phyloP scores from a whole-genome alignment of 352 stramenopile genomes.

The Phytophthora fragariaefolia region DNA sequence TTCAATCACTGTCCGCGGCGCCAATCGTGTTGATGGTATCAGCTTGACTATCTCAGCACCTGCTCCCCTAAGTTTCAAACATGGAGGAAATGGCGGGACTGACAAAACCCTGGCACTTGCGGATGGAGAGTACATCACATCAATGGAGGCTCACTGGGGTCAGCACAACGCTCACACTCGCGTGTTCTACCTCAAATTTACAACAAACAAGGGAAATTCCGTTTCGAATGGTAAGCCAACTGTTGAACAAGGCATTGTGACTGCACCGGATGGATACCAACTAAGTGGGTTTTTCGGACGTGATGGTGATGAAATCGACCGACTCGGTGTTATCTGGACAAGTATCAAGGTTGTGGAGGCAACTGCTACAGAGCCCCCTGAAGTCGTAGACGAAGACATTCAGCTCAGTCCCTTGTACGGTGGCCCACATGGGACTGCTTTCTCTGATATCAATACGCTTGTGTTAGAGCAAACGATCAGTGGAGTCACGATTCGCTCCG shows the following conservation, averaged over 20 bases:
- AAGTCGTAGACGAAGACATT: slow-evolving; percentile 24
- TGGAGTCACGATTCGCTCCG: slow-evolving; percentile 22
- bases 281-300: slow-evolving; percentile 27
- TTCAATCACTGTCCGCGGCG: slow-evolving; percentile 44
- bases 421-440: slow-evolving; percentile 18
- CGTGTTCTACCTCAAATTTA: slow-evolving; percentile 30
- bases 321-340: slow-evolving; percentile 24
- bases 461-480: slow-evolving; percentile 13
- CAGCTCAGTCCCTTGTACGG: slow-evolving; percentile 17
- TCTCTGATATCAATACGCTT: slow-evolving; percentile 26
- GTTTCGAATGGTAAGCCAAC: slow-evolving; percentile 13
- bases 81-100: slow-evolving; percentile 46
- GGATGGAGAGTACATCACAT: slow-evolving; percentile 26
- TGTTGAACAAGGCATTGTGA: slow-evolving; percentile 20
- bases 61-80: slow-evolving; percentile 33
- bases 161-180: slow-evolving; percentile 23
- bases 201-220: slow-evolving; percentile 20
- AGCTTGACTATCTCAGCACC: slow-evolving; percentile 41
- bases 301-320: slow-evolving; percentile 24
- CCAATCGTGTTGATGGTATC: slow-evolving; percentile 43
- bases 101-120: slow-evolving; percentile 43
- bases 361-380: slow-evolving; percentile 9
- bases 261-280: slow-evolving; percentile 20
- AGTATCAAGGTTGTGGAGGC: slow-evolving; percentile 17
- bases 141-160: slow-evolving; percentile 46